Conservation (phyloP, 2,329 filamentous ascomycete species). For the Coniochaeta sp. region DNA sequence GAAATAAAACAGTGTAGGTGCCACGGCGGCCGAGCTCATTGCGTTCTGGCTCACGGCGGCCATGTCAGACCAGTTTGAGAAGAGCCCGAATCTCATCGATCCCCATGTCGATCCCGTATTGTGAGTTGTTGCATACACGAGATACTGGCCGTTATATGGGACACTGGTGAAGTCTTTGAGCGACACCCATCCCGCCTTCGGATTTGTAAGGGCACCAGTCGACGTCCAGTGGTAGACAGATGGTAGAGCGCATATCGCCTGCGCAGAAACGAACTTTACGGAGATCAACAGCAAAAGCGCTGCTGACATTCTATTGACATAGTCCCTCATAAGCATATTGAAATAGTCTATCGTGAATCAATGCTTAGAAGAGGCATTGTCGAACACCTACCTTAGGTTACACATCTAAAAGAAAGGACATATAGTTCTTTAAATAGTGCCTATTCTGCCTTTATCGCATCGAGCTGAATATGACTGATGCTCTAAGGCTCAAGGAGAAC, state of each 20-base stretch:
- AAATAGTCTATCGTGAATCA: background rate
- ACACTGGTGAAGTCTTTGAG: slow-evolving; percentile 57
- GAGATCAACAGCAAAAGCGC: background rate
- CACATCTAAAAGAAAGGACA: background rate
- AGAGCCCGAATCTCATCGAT: slow-evolving; percentile 50
- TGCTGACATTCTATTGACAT: background rate
- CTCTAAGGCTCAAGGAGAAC: background rate
- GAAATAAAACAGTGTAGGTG: slow-evolving; percentile 58
- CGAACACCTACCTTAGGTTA: background rate
- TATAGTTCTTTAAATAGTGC: background rate
- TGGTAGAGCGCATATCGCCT: slow-evolving; percentile 37
- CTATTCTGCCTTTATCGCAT: background rate
- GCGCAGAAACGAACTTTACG: background rate
- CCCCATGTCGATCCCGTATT: slow-evolving; percentile 37
- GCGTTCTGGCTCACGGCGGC: slow-evolving; percentile 40
- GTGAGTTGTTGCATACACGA: slow-evolving; percentile 51
- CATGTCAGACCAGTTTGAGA: slow-evolving; percentile 46
- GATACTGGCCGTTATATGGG: slow-evolving; percentile 47
- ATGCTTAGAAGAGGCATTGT: background rate
- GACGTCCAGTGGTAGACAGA: slow-evolving; percentile 49
- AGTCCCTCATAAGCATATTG: background rate
- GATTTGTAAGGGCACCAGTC: slow-evolving; percentile 38
- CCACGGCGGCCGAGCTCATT: slow-evolving; percentile 40
- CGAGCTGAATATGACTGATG: background rate
- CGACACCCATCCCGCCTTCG: slow-evolving; percentile 44